Conservation (phyloP, 2,329 filamentous ascomycete species). For the Chaetomium strumarium region DNA sequence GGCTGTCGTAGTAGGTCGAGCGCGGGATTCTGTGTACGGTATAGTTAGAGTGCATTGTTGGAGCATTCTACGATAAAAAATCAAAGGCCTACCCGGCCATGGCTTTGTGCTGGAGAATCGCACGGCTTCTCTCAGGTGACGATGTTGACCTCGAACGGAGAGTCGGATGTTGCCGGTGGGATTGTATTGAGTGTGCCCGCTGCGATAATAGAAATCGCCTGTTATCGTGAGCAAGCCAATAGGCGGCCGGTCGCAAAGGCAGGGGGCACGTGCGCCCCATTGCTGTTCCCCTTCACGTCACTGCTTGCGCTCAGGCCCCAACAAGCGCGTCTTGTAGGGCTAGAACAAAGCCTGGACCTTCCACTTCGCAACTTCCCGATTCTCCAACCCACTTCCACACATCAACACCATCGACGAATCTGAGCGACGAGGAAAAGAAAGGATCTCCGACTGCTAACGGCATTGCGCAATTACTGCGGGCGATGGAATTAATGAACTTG, state of each 20-base stretch:
- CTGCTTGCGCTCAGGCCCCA: neutral
- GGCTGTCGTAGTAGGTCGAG: constrained; percentile 83
- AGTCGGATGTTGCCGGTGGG: constrained; percentile 14
- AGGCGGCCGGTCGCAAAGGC: neutral
- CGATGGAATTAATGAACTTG: constrained; percentile 10
- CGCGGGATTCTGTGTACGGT: constrained; percentile 36
- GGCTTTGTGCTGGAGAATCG: neutral
- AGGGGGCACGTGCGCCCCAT: no score
- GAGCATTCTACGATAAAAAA: no score
- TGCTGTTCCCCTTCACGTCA: constrained; percentile 15
- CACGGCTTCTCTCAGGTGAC: neutral
- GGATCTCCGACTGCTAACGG: neutral
- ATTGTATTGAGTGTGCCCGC: neutral
- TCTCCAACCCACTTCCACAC: neutral
- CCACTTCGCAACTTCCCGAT: neutral
- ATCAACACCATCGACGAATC: constrained; percentile 2
- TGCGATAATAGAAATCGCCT: neutral
- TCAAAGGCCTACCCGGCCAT: constrained; percentile 21
- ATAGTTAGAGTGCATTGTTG: neutral
- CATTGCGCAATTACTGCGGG: neutral
- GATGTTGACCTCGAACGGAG: neutral
- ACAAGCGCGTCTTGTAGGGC: constrained; percentile 10
- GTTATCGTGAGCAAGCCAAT: constrained; percentile 13
- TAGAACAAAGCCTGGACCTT: constrained; percentile 5
- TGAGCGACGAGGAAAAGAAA: neutral